Evolutionary conservation across 805 yeast species (phyloP).

Genomic region (Candida insectorum): DNA sequence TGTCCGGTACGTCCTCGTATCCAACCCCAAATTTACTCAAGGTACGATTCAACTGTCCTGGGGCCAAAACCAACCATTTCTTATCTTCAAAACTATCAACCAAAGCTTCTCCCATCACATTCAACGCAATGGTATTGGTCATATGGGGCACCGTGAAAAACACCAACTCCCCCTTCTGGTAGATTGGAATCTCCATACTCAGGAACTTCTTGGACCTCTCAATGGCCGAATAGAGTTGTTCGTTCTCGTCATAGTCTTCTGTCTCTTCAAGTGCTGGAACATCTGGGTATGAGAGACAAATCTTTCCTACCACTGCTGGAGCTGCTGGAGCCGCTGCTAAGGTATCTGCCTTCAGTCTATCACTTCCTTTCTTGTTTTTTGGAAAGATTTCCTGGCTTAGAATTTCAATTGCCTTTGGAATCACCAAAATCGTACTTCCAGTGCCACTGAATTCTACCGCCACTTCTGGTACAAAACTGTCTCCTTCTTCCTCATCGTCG

Average conservation of each 20-base stretch:
- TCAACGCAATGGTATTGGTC: conserved; percentile 32
- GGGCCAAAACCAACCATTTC: conserved; percentile 32
- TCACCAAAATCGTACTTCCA: conserved; percentile 21
- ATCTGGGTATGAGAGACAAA: conserved; percentile 7
- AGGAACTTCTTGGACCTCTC: conserved; percentile 20
- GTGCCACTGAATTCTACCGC: conserved; percentile 15
- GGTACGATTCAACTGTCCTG: conserved; percentile 33
- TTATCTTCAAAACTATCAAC: conserved; percentile 11
- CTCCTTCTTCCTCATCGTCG: conserved; percentile 35
- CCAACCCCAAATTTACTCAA: conserved; percentile 16
- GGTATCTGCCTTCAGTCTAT: neutral
- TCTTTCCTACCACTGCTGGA: too few relatives aligned
- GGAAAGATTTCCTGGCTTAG: conserved; percentile 15
- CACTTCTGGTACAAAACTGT: conserved; percentile 26
- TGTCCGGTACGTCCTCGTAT: conserved; percentile 16
- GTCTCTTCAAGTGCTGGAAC: neutral
- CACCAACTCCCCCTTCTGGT: conserved; percentile 9
- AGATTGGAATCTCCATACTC: conserved; percentile 20
- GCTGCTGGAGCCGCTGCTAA: neutral
- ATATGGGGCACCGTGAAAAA: conserved; percentile 32
- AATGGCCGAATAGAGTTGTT: conserved; percentile 44
- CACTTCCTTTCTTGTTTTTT: conserved; percentile 4
- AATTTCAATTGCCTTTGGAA: conserved; percentile 25
- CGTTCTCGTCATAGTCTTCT: conserved; percentile 47
- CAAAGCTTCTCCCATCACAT: conserved; percentile 23